A percentile compares a stretch with the other conserved stretches of the same genome.
Conservation (phyloP, 2,329 filamentous ascomycete species). For the Aspergillus brasiliensis region DNA sequence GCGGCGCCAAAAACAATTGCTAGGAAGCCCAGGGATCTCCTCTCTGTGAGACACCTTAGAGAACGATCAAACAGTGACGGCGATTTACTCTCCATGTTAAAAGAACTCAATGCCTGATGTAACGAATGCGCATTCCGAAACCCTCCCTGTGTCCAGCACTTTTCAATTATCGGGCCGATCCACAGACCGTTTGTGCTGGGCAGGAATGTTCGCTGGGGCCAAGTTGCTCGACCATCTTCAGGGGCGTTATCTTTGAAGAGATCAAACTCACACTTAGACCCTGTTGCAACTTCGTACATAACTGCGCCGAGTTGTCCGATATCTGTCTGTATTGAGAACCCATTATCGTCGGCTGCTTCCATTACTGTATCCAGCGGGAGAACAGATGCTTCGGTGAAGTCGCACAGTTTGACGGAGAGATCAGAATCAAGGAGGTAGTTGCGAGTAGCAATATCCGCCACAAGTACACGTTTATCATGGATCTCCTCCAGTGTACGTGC, state of each 20-base stretch:
- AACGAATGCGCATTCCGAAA: neutral
- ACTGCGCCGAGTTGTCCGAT: constrained; percentile 35
- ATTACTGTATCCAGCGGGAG: constrained; percentile 29
- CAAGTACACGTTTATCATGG: constrained; percentile 29
- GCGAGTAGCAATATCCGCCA: constrained; percentile 31
- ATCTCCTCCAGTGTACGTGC: constrained; percentile 27
- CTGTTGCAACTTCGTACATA: constrained; percentile 33
- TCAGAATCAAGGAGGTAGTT: constrained; percentile 33
- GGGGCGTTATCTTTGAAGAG: constrained; percentile 24
- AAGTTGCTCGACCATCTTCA: constrained; percentile 13
- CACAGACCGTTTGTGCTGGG: constrained; percentile 27
- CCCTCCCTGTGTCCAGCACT: constrained; percentile 22
- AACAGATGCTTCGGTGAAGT: constrained; percentile 31
- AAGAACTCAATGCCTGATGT: constrained; percentile 3
- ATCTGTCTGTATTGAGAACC: constrained; percentile 31
- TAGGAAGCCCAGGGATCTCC: neutral
- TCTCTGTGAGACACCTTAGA: neutral
- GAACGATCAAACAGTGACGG: neutral
- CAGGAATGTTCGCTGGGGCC: constrained; percentile 24
- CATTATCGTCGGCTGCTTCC: constrained; percentile 28
- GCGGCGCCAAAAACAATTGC: neutral
- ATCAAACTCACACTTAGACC: constrained; percentile 26
- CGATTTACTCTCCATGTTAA: neutral
- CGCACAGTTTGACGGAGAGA: constrained; percentile 31
- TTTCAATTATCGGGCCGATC: constrained; percentile 30